phyloP scores from a whole-genome alignment of 768 basidiomycete species.

The Galerina sulciceps region DNA sequence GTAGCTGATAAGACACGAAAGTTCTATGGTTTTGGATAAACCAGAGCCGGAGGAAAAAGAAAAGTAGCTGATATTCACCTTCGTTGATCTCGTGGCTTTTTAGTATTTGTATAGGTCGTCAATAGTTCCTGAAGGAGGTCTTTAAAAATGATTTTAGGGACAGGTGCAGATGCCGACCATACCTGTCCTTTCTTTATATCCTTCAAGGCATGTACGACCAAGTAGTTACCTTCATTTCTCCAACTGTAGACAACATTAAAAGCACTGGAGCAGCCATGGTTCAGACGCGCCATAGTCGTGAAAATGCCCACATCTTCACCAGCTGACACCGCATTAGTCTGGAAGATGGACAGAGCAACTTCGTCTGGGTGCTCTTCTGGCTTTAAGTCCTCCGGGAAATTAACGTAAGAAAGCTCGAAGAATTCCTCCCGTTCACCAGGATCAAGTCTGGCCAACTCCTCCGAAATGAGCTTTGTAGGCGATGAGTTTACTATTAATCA shows the following conservation, averaged over 20 bases:
- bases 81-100: conserved; percentile 53
- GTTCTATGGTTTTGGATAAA: conserved; percentile 36
- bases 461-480: conserved; percentile 47
- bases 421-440: conserved; percentile 43
- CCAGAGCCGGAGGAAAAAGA: not conserved
- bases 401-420: conserved; percentile 60
- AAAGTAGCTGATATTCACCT: conserved; percentile 38
- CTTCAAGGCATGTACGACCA: conserved; percentile 65
- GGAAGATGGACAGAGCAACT: conserved; percentile 66
- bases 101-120: conserved; percentile 65
- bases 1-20: too few relatives aligned
- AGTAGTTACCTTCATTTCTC: conserved; percentile 48
- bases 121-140: conserved; percentile 53
- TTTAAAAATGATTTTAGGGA: not conserved
- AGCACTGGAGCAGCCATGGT: conserved; percentile 69
- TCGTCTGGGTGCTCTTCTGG: conserved; percentile 41
- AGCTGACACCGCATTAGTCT: conserved; percentile 67
- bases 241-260: conserved; percentile 72
- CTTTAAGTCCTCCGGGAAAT: conserved; percentile 46
- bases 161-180: conserved; percentile 1
- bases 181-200: conserved; percentile 57
- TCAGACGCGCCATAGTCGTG: conserved; percentile 67
- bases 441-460: conserved; percentile 36
- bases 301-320: conserved; percentile 62
- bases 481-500: conserved; percentile 43